Evolutionary conservation across 2,329 filamentous ascomycete genomes (phyloP).

Genomic region (Bisporella sp.): DNA sequence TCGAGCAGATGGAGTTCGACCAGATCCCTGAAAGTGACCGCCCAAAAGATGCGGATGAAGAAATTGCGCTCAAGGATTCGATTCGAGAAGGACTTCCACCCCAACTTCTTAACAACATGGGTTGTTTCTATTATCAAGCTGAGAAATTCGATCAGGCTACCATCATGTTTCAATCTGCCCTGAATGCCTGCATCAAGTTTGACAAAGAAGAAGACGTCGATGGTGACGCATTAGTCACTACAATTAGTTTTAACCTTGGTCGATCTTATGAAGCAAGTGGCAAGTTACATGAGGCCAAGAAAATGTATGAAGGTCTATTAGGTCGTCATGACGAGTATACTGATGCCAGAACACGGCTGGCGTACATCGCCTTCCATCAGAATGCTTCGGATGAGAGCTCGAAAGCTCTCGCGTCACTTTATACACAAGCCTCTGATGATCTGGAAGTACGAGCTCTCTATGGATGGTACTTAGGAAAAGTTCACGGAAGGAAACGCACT

Average conservation of each 20-base stretch:
- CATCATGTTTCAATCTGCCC: conserved; percentile 84
- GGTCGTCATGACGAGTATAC: conserved; percentile 86
- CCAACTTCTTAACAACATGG: conserved; percentile 93
- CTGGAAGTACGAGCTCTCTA: conserved; percentile 89
- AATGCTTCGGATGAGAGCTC: conserved; percentile 81
- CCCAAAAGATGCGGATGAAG: conserved; percentile 52
- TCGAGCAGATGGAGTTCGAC: conserved; percentile 83
- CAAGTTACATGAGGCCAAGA: conserved; percentile 73
- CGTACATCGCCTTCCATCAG: conserved; percentile 80
- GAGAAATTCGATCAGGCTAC: conserved; percentile 76
- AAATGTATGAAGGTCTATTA: conserved; percentile 81
- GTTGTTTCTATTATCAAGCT: conserved; percentile 86
- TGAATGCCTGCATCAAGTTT: conserved; percentile 80
- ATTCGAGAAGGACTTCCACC: conserved; percentile 78
- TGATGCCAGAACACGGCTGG: conserved; percentile 80
- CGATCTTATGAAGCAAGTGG: conserved; percentile 86
- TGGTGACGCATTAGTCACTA: conserved; percentile 86
- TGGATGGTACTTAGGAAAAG: conserved; percentile 88
- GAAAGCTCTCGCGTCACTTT: conserved; percentile 77
- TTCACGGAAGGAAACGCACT: conserved; percentile 70
- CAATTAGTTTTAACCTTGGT: conserved; percentile 93
- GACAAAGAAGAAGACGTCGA: conserved; percentile 71
- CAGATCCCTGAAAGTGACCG: conserved; percentile 66
- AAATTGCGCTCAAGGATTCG: conserved; percentile 49
- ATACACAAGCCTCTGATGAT: conserved; percentile 76